Conservation (phyloP, 352 stramenopile species). For the Globisporangium iwayamae region DNA sequence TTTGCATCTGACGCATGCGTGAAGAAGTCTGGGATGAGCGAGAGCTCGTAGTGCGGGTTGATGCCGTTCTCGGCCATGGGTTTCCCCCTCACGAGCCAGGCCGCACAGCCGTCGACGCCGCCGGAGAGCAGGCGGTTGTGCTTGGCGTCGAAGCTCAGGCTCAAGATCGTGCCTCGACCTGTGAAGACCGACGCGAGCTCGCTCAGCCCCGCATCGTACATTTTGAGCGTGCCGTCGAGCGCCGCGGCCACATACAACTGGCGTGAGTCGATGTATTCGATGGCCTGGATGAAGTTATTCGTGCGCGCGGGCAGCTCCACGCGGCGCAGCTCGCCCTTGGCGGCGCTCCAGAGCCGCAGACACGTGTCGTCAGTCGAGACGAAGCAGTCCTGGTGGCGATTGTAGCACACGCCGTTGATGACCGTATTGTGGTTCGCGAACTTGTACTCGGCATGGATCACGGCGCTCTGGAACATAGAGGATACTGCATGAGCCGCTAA, state of each 20-base stretch:
- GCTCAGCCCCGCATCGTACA: constrained; percentile 56
- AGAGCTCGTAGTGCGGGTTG: constrained; percentile 63
- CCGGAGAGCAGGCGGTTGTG: constrained; percentile 56
- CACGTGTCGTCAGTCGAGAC: constrained; percentile 50
- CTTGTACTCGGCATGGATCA: constrained; percentile 59
- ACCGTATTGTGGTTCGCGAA: constrained; percentile 61
- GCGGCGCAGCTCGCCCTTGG: constrained; percentile 31
- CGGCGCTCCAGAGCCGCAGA: constrained; percentile 40
- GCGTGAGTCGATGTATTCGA: constrained; percentile 52
- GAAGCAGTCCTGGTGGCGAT: constrained; percentile 61
- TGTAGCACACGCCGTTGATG: constrained; percentile 64
- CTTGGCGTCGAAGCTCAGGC: constrained; percentile 46
- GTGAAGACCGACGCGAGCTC: constrained; percentile 56
- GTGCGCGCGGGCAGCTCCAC: constrained; percentile 58
- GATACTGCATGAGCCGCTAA: background rate
- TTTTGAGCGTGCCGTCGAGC: constrained; percentile 55
- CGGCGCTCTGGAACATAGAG: constrained; percentile 61
- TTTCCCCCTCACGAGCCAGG: constrained; percentile 58
- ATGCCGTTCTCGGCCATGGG: constrained; percentile 32
- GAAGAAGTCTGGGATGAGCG: constrained; percentile 46
- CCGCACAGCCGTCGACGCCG: constrained; percentile 56
- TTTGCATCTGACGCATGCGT: background rate
- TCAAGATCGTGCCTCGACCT: constrained; percentile 44
- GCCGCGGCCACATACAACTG: constrained; percentile 63
- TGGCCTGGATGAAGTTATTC: constrained; percentile 52